These are phyloP conservation scores for Coccomyxa subellipsoidea DNA, from an alignment of 163 green algal genomes.

Conservation along the genomic window DNA sequence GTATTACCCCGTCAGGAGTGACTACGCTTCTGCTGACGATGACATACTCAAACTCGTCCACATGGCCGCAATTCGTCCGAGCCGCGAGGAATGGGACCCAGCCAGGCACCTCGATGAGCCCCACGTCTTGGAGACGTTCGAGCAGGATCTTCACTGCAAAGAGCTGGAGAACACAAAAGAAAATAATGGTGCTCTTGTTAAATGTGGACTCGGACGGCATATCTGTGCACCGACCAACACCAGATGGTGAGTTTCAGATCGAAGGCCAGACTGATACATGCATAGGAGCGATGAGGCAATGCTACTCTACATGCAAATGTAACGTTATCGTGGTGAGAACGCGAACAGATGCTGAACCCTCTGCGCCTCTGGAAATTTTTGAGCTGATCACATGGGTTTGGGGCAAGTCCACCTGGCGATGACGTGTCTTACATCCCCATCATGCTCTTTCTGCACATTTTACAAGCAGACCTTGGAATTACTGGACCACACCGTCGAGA, in stretches of 20 bases:
- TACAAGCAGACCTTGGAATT: no score
- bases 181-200: neutral
- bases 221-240: neutral
- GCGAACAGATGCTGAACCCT: neutral
- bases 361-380: no score
- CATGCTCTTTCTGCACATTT: no score
- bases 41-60: slow-evolving; percentile 28
- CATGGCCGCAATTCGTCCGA: neutral
- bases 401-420: neutral
- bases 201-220: neutral
- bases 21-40: slow-evolving; percentile 48
- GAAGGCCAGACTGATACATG: neutral
- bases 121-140: neutral
- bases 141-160: neutral
- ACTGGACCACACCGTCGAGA: no score
- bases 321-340: neutral
- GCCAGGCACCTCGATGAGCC: neutral
- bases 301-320: neutral
- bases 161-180: neutral
- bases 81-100: neutral
- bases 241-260: no score
- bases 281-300: neutral
- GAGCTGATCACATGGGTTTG: neutral
- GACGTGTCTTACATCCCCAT: no score
- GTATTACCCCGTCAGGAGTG: slow-evolving; percentile 30